Conservation (phyloP, 352 stramenopile genomes). For the Pythium diclinum region DNA sequence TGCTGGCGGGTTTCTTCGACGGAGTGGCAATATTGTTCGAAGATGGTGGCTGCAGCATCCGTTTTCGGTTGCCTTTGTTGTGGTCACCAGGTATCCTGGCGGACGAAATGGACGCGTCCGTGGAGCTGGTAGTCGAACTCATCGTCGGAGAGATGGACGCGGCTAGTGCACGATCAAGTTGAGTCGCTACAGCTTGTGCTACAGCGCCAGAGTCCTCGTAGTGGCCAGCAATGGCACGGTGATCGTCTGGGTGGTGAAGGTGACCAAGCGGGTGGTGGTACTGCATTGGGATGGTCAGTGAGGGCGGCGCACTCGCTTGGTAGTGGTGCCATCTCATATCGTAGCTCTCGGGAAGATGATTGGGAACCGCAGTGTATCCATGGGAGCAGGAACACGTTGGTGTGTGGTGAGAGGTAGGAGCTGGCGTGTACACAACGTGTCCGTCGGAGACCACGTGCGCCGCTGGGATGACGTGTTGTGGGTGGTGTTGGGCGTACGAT, state of each 20-base stretch:
- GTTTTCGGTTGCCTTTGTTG: background rate
- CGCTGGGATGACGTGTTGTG: background rate
- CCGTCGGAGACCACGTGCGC: background rate
- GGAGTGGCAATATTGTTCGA: background rate
- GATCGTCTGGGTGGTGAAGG: background rate
- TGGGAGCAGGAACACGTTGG: slow-evolving; percentile 12
- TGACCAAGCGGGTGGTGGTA: background rate
- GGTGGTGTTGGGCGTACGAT: background rate
- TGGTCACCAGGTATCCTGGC: slow-evolving; percentile 14
- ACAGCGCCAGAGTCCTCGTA: background rate
- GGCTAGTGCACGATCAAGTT: background rate
- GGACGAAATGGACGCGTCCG: slow-evolving; percentile 9
- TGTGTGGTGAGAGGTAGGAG: background rate
- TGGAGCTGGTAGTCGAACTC: slow-evolving; percentile 18
- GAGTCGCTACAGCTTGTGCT: background rate
- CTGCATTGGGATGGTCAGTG: slow-evolving; percentile 7
- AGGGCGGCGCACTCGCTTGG: slow-evolving; percentile 11
- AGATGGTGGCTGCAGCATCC: background rate
- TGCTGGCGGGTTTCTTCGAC: background rate
- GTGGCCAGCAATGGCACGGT: background rate
- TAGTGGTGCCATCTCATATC: slow-evolving; percentile 12
- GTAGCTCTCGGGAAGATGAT: background rate
- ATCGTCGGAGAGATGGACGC: slow-evolving; percentile 17
- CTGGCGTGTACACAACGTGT: background rate
- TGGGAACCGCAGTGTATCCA: slow-evolving; percentile 13